A percentile compares a stretch with the other conserved stretches of the same genome.
These are phyloP conservation scores for Trametes elegans DNA, from an alignment of 768 basidiomycete species.

Conservation along the genomic window DNA sequence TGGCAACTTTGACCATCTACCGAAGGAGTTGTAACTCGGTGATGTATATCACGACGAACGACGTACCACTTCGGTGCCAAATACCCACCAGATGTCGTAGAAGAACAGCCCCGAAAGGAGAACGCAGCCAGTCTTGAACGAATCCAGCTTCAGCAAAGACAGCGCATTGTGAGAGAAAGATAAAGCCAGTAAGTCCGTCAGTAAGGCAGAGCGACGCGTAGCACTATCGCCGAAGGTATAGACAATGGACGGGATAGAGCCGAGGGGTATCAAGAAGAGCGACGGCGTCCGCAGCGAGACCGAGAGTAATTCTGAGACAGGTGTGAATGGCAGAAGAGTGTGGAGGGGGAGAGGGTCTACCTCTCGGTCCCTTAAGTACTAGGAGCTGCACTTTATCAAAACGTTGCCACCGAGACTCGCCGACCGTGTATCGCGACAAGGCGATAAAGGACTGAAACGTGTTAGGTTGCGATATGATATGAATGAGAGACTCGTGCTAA, in stretches of 20 bases:
- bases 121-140: conserved; percentile 82
- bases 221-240: conserved; percentile 46
- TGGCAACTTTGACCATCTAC: conserved; percentile 94
- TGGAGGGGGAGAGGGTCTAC: conserved; percentile 35
- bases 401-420: conserved; percentile 53
- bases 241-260: conserved; percentile 60
- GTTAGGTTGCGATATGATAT: conserved; percentile 1
- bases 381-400: conserved; percentile 47
- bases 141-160: conserved; percentile 79
- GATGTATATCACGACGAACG: not conserved
- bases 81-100: conserved; percentile 97
- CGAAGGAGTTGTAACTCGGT: not conserved
- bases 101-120: conserved; percentile 83
- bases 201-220: conserved; percentile 57
- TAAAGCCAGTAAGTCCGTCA: conserved; percentile 73
- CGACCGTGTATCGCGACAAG: conserved; percentile 47
- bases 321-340: conserved; percentile 18
- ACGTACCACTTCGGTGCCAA: conserved; percentile 81
- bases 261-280: conserved; percentile 53
- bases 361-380: conserved; percentile 44
- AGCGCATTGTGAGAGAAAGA: conserved; percentile 83
- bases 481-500: conserved; percentile 29
- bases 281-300: conserved; percentile 60
- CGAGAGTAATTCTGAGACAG: conserved; percentile 33
- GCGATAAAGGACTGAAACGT: conserved; percentile 38